Conservation (phyloP, 148 eudicot genomes). For the Cornus florida region DNA sequence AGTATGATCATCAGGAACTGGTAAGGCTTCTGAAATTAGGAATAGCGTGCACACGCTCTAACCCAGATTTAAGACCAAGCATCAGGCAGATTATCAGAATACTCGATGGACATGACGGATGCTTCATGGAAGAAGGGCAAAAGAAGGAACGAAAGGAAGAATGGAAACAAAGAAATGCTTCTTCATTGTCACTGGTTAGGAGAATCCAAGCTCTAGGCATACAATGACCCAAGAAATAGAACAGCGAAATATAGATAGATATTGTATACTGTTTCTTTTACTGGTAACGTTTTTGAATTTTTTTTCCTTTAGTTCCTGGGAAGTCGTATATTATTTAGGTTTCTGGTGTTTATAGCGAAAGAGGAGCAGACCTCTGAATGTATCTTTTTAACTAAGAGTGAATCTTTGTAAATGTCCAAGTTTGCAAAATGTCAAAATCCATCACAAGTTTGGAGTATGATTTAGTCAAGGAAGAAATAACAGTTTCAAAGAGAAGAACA, state of each 20-base stretch:
- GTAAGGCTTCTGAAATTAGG: conserved; percentile 65
- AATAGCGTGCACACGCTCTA: conserved; percentile 76
- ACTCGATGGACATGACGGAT: conserved; percentile 68
- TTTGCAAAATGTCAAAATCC: neutral
- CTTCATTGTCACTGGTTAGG: conserved; percentile 58
- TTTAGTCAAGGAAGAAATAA: neutral
- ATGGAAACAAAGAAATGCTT: conserved; percentile 70
- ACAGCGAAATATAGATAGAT: neutral
- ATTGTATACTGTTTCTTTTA: neutral
- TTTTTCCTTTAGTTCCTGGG: neutral
- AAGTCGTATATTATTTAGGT: neutral
- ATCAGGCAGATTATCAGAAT: conserved; percentile 75
- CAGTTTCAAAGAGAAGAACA: neutral
- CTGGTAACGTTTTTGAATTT: neutral
- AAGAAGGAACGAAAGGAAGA: conserved; percentile 53
- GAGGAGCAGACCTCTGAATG: neutral
- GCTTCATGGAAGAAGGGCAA: conserved; percentile 42
- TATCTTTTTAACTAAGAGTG: neutral
- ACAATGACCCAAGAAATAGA: conserved; percentile 33
- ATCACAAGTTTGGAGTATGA: neutral
- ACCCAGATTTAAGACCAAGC: conserved; percentile 65
- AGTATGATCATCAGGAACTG: conserved; percentile 51
- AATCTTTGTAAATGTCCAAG: conserved; percentile 5
- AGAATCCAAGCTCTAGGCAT: conserved; percentile 89
- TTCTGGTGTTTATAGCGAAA: neutral